Percentiles rank a stretch among this genome's conserved stretches.
Conservation (phyloP, 1,139 yeast genomes). For the Insectozyma bohioensis region DNA sequence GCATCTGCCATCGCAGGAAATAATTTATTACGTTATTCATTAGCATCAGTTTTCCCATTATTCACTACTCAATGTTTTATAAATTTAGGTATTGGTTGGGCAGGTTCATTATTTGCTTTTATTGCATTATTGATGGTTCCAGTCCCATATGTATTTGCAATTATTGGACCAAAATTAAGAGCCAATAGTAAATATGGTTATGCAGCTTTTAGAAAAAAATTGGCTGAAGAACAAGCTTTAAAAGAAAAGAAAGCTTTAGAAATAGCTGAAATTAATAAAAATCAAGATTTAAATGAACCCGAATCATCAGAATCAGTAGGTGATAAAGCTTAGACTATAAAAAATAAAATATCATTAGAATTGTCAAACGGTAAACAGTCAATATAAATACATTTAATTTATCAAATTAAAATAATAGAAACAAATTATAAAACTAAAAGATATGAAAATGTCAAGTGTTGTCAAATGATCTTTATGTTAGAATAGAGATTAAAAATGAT, state of each 20-base stretch:
- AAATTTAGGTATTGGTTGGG: conserved; percentile 39
- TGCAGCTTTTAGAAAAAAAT: conserved; percentile 42
- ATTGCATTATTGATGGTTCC: conserved; percentile 36
- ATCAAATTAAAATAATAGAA: too few species aligned
- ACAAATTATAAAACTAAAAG: too few species aligned
- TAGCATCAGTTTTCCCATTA: conserved; percentile 60
- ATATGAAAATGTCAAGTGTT: too few species aligned
- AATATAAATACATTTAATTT: too few species aligned
- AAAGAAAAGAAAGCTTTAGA: conserved; percentile 12
- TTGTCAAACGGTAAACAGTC: too few species aligned
- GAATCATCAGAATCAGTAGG: too few species aligned
- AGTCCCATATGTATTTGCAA: conserved; percentile 47
- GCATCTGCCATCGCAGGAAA: conserved; percentile 84
- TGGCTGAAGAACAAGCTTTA: conserved; percentile 27
- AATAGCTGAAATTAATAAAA: background rate
- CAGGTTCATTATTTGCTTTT: conserved; percentile 36
- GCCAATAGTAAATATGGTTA: conserved; percentile 57
- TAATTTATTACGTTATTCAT: conserved; percentile 63
- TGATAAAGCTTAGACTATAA: too few species aligned
- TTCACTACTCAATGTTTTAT: conserved; percentile 47
- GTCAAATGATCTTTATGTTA: too few species aligned
- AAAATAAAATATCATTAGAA: too few species aligned
- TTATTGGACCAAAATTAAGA: conserved; percentile 58
- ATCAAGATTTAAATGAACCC: too few species aligned
- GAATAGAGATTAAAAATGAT: too few species aligned